Conservation (phyloP, 192 early-diverging fungal genomes). For the Piromyces finnis region DNA sequence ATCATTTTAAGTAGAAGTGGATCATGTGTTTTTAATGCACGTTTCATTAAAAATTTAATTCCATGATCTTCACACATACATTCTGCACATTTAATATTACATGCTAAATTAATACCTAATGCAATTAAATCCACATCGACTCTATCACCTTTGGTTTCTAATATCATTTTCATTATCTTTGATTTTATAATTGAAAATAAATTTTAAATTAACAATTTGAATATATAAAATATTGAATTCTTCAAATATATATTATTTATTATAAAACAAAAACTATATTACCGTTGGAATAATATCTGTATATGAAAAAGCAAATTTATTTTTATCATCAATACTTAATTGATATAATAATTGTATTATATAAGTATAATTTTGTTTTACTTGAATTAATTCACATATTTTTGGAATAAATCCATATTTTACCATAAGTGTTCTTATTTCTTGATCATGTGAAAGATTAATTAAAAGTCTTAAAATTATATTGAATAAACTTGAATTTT, state of each 20-base stretch:
- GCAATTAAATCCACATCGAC: conserved; percentile 24
- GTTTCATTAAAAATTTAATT: conserved; percentile 27
- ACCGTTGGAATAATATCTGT: conserved; percentile 13
- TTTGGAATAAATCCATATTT: neutral
- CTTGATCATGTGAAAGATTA: neutral
- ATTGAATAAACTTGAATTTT: neutral
- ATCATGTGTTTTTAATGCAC: conserved; percentile 28
- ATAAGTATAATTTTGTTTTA: neutral
- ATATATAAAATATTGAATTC: too few species aligned
- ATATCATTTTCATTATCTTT: conserved; percentile 23
- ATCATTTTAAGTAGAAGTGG: conserved; percentile 31
- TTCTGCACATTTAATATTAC: conserved; percentile 11
- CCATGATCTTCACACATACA: conserved; percentile 20
- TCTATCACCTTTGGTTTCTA: conserved; percentile 8
- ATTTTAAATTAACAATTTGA: too few species aligned
- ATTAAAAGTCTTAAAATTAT: neutral
- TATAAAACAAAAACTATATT: too few species aligned
- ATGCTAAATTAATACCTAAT: conserved; percentile 26
- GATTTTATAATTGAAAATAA: neutral
- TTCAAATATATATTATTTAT: too few species aligned
- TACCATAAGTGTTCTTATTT: neutral
- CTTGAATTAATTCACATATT: neutral
- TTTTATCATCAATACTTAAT: conserved; percentile 19
- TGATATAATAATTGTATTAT: conserved; percentile 24
- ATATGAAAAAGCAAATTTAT: conserved; percentile 8